Evolutionary conservation across 352 stramenopile species (phyloP).

Genomic region (Thraustochytrium sp.): DNA sequence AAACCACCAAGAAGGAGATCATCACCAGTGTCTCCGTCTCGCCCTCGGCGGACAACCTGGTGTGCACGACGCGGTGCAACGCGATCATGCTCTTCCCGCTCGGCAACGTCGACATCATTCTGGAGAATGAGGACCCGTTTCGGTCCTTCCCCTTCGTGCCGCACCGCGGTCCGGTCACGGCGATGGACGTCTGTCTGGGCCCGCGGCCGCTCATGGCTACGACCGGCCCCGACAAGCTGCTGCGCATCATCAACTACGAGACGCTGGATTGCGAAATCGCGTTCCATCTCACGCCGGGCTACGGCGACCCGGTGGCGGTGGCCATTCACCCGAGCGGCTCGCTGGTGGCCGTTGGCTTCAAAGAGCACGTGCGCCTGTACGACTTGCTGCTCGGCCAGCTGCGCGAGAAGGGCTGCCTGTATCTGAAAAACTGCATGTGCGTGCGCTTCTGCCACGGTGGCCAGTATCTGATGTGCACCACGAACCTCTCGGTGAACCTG

Average conservation of each 20-base stretch:
- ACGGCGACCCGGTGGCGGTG: background rate
- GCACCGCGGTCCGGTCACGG: background rate
- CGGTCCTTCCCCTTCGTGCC: conserved; percentile 18
- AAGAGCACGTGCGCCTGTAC: conserved; percentile 30
- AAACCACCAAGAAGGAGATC: background rate
- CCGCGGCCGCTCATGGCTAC: background rate
- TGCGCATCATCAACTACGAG: conserved; percentile 31
- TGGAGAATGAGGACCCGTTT: conserved; percentile 37
- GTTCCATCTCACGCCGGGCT: conserved; percentile 8
- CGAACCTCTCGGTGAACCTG: conserved; percentile 81
- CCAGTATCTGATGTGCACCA: conserved; percentile 83
- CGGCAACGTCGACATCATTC: conserved; percentile 31
- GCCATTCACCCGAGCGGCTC: conserved; percentile 23
- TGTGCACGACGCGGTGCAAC: background rate
- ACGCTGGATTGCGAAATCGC: conserved; percentile 14
- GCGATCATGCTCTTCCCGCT: background rate
- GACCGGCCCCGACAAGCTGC: background rate
- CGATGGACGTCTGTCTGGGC: conserved; percentile 18
- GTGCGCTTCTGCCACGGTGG: conserved; percentile 80
- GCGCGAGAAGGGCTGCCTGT: conserved; percentile 54
- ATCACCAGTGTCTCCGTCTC: background rate
- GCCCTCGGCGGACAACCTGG: background rate
- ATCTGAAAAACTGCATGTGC: conserved; percentile 81
- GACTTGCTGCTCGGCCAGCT: conserved; percentile 1
- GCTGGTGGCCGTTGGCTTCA: conserved; percentile 18